These are phyloP conservation scores for Gnomoniopsis smithogilvyi DNA, from an alignment of 2,329 filamentous ascomycete species.

Conservation along the genomic window DNA sequence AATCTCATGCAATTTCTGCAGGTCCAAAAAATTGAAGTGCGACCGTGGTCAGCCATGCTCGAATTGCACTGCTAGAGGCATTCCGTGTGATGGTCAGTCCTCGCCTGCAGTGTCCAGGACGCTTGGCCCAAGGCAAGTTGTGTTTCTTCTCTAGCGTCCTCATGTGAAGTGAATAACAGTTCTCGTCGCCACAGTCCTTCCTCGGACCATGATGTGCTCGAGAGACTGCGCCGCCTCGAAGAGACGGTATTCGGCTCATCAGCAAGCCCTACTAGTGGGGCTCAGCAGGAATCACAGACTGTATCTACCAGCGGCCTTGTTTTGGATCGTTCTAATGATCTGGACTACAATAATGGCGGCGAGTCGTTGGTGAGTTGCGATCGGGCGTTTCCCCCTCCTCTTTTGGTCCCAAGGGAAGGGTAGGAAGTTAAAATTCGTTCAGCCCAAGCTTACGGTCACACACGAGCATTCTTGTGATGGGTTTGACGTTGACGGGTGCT, in stretches of 20 bases:
- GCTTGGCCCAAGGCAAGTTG: background rate
- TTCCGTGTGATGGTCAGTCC: constrained; percentile 23
- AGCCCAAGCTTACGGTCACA: too few species aligned
- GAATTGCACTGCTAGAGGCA: constrained; percentile 25
- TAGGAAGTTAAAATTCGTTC: too few species aligned
- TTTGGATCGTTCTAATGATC: constrained; percentile 3
- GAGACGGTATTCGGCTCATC: constrained; percentile 23
- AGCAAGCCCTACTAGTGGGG: background rate
- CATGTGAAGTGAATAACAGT: background rate
- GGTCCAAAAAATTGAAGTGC: constrained; percentile 32
- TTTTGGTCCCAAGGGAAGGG: too few species aligned
- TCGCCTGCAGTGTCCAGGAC: background rate
- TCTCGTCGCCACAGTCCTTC: background rate
- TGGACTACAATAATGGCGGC: constrained; percentile 7
- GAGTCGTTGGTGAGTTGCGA: constrained; percentile 6
- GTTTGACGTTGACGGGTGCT: too few species aligned
- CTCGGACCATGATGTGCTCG: constrained; percentile 18
- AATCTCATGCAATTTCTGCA: constrained; percentile 29
- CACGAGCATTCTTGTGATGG: too few species aligned
- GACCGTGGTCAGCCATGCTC: constrained; percentile 27
- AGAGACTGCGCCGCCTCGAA: constrained; percentile 25
- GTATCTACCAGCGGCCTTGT: background rate
- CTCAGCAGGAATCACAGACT: background rate
- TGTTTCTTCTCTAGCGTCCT: background rate
- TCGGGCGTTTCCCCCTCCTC: too few species aligned